Percentiles rank a stretch among this genome's conserved stretches.
Evolutionary conservation across 495 filamentous ascomycete genomes (phyloP).

Genomic region (Annulohypoxylon maeteangense): DNA sequence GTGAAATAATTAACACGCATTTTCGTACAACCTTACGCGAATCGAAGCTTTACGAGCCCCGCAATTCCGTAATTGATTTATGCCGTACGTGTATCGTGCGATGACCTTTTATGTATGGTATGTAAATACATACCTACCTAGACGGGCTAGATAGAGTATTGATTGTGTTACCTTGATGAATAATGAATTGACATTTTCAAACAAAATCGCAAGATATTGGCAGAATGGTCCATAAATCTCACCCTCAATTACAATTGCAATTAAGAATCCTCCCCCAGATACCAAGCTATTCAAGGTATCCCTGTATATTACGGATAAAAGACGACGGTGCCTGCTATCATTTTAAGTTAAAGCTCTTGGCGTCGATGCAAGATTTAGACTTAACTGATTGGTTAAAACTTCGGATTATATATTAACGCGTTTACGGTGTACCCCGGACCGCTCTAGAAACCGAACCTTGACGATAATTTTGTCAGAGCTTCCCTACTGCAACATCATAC

Average conservation of each 20-base stretch:
- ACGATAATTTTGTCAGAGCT: conserved; percentile 38
- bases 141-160: background rate
- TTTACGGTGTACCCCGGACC: conserved; percentile 1
- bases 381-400: conserved; percentile 14
- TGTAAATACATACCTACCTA: too few species aligned
- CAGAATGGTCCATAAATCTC: conserved; percentile 6
- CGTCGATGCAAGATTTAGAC: background rate
- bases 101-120: background rate
- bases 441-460: conserved; percentile 5
- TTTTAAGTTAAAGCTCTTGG: conserved; percentile 7
- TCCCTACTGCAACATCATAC: conserved; percentile 42
- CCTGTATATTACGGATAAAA: conserved; percentile 4
- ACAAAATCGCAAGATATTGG: too few species aligned
- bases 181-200: background rate
- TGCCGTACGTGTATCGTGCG: conserved; percentile 2
- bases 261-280: background rate
- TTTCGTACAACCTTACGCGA: conserved; percentile 8
- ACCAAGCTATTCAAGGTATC: background rate
- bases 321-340: background rate
- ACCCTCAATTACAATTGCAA: background rate
- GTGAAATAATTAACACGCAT: background rate
- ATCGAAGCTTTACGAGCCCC: conserved; percentile 18
- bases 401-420: conserved; percentile 36
- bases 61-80: conserved; percentile 35
- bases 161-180: background rate